These are phyloP conservation scores for Mycosphaerella arachidis DNA, from an alignment of 2,329 filamentous ascomycete species.

Conservation along the genomic window DNA sequence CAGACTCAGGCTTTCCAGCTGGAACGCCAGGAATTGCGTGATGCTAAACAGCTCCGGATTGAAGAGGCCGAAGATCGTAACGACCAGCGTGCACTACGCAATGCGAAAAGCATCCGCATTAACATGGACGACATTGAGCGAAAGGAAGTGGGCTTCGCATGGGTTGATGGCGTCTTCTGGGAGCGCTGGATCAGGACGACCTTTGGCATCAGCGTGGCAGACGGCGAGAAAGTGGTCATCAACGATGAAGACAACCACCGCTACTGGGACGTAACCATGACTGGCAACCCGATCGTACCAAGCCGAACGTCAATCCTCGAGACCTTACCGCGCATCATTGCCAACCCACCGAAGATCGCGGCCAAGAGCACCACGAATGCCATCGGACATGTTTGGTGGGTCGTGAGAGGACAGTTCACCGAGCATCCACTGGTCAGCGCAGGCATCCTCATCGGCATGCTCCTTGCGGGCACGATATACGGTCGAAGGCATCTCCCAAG, in stretches of 20 bases:
- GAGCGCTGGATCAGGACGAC: slow-evolving; percentile 94
- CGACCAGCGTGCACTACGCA: slow-evolving; percentile 78
- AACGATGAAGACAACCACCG: slow-evolving; percentile 93
- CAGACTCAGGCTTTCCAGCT: slow-evolving; percentile 87
- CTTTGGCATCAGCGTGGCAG: slow-evolving; percentile 81
- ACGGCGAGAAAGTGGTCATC: slow-evolving; percentile 89
- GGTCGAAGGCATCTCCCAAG: slow-evolving; percentile 30
- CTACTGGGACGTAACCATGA: slow-evolving; percentile 91
- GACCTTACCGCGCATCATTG: slow-evolving; percentile 68
- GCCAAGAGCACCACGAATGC: slow-evolving; percentile 72
- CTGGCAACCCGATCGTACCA: slow-evolving; percentile 83
- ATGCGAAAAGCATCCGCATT: slow-evolving; percentile 86
- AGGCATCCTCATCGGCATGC: slow-evolving; percentile 54
- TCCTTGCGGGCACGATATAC: slow-evolving; percentile 23
- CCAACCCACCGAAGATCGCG: slow-evolving; percentile 65
- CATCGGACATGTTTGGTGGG: slow-evolving; percentile 64
- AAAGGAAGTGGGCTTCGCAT: slow-evolving; percentile 90
- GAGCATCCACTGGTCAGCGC: slow-evolving; percentile 46
- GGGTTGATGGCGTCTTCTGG: slow-evolving; percentile 97
- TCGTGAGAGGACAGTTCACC: slow-evolving; percentile 37
- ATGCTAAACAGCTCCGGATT: slow-evolving; percentile 90
- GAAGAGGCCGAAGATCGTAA: slow-evolving; percentile 93
- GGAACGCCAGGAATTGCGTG: slow-evolving; percentile 85
- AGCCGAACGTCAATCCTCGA: slow-evolving; percentile 88
- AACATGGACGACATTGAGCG: slow-evolving; percentile 82